Base-by-base conservation (phyloP, 352 stramenopile genomes). In the Globisporangium abappressorium region DNA sequence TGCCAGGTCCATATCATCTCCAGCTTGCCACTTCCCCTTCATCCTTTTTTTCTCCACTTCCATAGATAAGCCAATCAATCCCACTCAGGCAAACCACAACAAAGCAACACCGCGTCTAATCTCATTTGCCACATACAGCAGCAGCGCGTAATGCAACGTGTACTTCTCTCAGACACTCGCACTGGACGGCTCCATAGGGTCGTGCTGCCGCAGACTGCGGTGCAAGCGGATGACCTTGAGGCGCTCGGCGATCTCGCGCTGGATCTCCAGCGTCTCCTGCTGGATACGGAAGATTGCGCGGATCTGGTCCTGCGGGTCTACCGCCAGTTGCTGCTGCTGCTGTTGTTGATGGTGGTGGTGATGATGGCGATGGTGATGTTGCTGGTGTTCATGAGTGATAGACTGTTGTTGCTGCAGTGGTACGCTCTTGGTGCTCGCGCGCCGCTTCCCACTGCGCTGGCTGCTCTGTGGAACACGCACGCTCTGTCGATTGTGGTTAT, bases 241-340 rank as follows among this genome's bases (percentile, higher is more conserved):
- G 9, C 80, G 83, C 53, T 73, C 70, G 1, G 70, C 64, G 74
- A 90, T 89, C 68, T 87, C 74, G 14, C 74, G 74, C 54, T 92
- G 84, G 18, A 91, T 70, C 2, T 71, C 69, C 0, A 76, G 65
- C 36, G 79, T 90, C 71, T 91, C 77, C n/a, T 79, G 67, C 28
- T 91, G 78, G n/a, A 89, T 70, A 24, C 65, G 71, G 51, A 88
- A 69, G 63, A 92, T 89, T 8, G 76, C 62, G 18, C 86, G 75
- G 33, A 90, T 67, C 66, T 82, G 74, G 20, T 84, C 77, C 56
- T 79, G 70, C 5, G 76, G 68, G 24, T 84, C 72, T 15, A 65
- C 57, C 6, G 41, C 54, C 15, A 78, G 18, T 36, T 60, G 69
- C 63, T 67, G 68, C 1, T 63, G 33, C 2, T 77, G 61, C 0